Evolutionary conservation across 306 rosid genomes (phyloP).

Genomic region (Sphenostylis stenocarpa): DNA sequence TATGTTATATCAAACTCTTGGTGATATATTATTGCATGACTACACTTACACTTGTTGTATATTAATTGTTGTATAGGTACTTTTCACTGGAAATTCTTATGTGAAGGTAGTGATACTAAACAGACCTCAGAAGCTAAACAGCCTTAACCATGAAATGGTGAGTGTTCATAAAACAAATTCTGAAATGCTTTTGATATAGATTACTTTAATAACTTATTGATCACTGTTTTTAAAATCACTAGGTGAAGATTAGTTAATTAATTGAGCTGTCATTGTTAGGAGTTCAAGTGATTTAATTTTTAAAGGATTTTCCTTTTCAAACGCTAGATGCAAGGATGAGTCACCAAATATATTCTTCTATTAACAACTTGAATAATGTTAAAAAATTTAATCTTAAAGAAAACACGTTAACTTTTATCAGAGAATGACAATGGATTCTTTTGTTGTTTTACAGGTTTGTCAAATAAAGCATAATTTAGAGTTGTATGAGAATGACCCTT

Average conservation of each 20-base stretch:
- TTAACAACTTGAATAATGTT: neutral
- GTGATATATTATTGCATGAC: neutral
- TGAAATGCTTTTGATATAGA: neutral
- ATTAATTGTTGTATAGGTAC: no score
- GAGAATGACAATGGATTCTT: neutral
- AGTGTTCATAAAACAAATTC: neutral
- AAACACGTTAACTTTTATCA: neutral
- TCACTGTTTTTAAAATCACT: neutral
- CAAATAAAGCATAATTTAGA: conserved; percentile 15
- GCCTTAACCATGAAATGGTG: conserved; percentile 17
- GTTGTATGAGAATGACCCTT: conserved; percentile 32
- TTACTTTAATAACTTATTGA: neutral
- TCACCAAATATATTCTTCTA: neutral
- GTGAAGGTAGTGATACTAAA: conserved; percentile 28
- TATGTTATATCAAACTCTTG: neutral
- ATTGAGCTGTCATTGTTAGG: neutral
- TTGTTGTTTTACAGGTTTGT: neutral
- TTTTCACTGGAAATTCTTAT: conserved; percentile 19
- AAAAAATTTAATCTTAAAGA: neutral
- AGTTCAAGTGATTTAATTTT: neutral
- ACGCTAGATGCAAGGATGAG: neutral
- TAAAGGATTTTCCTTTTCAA: neutral
- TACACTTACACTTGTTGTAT: neutral
- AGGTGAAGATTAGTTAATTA: neutral
- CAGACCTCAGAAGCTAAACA: conserved; percentile 28